Percentiles rank a stretch among this genome's conserved stretches.
These are phyloP conservation scores for Gossypium arboreum DNA, from an alignment of 345 rosid species.

Conservation along the genomic window DNA sequence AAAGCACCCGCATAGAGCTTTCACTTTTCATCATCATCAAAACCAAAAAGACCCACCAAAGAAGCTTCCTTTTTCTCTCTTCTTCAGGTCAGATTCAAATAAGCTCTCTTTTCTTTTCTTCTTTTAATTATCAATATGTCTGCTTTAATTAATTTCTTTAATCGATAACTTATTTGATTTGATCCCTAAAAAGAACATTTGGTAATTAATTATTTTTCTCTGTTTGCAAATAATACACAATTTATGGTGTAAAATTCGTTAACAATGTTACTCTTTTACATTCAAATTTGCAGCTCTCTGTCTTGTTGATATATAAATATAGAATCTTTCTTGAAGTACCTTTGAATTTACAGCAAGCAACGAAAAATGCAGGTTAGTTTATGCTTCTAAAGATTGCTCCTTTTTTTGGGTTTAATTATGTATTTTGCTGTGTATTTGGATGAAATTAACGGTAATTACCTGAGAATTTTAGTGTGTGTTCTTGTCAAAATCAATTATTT, in stretches of 20 bases:
- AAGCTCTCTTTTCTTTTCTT: neutral
- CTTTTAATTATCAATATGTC: neutral
- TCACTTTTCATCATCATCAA: neutral
- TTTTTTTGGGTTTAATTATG: neutral
- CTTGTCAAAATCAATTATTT: neutral
- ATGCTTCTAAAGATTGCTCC: neutral
- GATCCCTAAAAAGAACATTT: neutral
- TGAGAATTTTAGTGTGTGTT: neutral
- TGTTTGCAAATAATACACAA: neutral
- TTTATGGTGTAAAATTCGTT: neutral
- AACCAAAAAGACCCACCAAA: neutral
- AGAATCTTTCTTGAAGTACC: neutral
- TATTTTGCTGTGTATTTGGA: neutral
- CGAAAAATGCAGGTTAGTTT: conserved; percentile 17
- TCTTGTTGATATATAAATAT: neutral
- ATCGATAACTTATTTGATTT: neutral
- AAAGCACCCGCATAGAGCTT: neutral
- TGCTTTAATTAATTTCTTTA: neutral
- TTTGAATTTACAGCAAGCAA: neutral
- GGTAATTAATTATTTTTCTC: neutral
- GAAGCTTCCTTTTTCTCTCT: neutral
- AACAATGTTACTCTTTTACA: neutral
- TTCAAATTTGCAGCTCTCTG: conserved; percentile 5
- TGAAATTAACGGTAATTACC: neutral
- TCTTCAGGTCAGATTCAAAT: neutral